phyloP scores from a whole-genome alignment of 495 filamentous ascomycete genomes.

The Friedmanniomyces endolithicus region DNA sequence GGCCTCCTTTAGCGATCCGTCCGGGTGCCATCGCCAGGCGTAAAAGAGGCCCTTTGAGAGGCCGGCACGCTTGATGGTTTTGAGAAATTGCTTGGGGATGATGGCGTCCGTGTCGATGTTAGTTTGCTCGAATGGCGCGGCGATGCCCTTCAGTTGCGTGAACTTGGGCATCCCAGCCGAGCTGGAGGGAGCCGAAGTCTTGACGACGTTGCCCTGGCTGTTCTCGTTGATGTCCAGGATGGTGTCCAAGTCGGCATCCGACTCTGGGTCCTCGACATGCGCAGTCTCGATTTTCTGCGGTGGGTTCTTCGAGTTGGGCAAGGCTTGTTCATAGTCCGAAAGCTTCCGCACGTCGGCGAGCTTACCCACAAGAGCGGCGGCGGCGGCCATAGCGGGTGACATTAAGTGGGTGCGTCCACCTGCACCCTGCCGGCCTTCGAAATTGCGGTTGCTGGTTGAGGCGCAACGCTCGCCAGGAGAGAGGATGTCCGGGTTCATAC shows the following conservation, averaged over 20 bases:
- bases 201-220: conserved; percentile 45
- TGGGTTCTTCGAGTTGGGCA: conserved; percentile 32
- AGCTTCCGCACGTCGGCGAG: conserved; percentile 82
- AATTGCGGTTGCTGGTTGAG: conserved; percentile 92
- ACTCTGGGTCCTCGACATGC: conserved; percentile 58
- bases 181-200: conserved; percentile 39
- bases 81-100: conserved; percentile 98
- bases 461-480: conserved; percentile 87
- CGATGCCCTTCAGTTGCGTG: conserved; percentile 67
- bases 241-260: conserved; percentile 63
- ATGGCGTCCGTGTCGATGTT: conserved; percentile 98
- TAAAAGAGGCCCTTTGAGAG: conserved; percentile 80
- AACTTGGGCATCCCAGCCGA: conserved; percentile 69
- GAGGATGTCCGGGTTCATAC: conserved; percentile 99
- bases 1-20: conserved; percentile 60
- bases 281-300: conserved; percentile 46
- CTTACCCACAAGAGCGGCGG: conserved; percentile 78
- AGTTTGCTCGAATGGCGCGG: conserved; percentile 71
- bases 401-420: conserved; percentile 89
- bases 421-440: conserved; percentile 92
- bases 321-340: conserved; percentile 28
- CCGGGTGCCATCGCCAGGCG: conserved; percentile 60
- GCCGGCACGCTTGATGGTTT: conserved; percentile 97
- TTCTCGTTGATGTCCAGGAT: conserved; percentile 68
- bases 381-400: conserved; percentile 93